phyloP scores from a whole-genome alignment of 352 stramenopile genomes.

The Halophytophthora polymorphica region DNA sequence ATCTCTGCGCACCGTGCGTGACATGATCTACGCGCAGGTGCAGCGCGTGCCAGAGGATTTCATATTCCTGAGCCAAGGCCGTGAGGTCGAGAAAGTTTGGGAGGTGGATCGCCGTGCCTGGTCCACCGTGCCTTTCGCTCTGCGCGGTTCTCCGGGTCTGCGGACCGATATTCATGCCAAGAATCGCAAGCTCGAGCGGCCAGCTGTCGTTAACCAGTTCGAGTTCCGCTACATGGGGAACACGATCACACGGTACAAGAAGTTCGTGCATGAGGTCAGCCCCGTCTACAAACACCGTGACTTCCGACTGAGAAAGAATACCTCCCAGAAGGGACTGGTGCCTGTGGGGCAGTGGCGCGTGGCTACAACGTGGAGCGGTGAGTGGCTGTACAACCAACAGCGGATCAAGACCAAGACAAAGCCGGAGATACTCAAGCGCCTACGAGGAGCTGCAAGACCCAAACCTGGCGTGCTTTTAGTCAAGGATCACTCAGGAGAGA shows the following conservation, averaged over 20 bases:
- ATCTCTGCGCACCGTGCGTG: slow-evolving; percentile 42
- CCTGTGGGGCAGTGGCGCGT: slow-evolving; percentile 39
- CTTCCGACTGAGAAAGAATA: slow-evolving; percentile 27
- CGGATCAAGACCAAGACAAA: slow-evolving; percentile 34
- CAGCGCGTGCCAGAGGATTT: slow-evolving; percentile 41
- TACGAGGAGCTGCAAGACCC: slow-evolving; percentile 30
- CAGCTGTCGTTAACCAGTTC: slow-evolving; percentile 30
- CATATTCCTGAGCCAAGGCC: slow-evolving; percentile 49
- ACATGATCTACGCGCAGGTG: slow-evolving; percentile 43
- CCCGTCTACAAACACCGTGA: slow-evolving; percentile 48
- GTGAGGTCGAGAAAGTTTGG: slow-evolving; percentile 47
- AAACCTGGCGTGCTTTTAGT: slow-evolving; percentile 28
- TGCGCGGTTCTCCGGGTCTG: slow-evolving; percentile 50
- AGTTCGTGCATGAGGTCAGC: slow-evolving; percentile 44
- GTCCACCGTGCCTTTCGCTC: slow-evolving; percentile 56
- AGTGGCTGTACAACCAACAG: slow-evolving; percentile 55
- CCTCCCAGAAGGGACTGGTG: slow-evolving; percentile 23
- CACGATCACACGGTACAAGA: slow-evolving; percentile 57
- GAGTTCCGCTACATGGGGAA: slow-evolving; percentile 70
- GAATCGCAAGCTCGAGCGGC: slow-evolving; percentile 41
- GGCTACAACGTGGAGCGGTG: slow-evolving; percentile 54
- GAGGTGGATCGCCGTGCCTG: slow-evolving; percentile 53
- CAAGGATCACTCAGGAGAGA: slow-evolving; percentile 46
- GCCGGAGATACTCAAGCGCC: slow-evolving; percentile 28
- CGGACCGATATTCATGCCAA: slow-evolving; percentile 26